Conservation (phyloP, 2,329 filamentous ascomycete species). For the Cryphonectria naterciae region DNA sequence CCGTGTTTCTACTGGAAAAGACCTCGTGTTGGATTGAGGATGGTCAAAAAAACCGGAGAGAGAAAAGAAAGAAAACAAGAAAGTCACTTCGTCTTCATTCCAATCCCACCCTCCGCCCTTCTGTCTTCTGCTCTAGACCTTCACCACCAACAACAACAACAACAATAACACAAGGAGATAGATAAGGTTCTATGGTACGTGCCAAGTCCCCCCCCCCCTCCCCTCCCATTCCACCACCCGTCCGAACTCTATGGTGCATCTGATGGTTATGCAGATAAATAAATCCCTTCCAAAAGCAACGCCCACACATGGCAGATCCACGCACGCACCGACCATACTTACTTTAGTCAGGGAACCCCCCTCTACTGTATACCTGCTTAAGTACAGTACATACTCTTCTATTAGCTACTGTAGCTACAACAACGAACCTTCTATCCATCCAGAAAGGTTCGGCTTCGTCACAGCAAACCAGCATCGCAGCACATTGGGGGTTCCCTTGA, state of each 20-base stretch:
- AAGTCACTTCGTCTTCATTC: background rate
- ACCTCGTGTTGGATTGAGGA: background rate
- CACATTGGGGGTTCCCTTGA: background rate
- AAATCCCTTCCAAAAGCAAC: background rate
- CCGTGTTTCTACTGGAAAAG: background rate
- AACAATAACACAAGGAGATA: background rate
- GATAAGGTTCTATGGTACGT: background rate
- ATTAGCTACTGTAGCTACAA: background rate
- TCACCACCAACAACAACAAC: background rate
- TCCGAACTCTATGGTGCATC: background rate
- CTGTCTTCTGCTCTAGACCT: background rate
- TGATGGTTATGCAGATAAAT: background rate
- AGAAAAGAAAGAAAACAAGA: no score
- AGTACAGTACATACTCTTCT: background rate
- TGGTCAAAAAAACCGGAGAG: no score
- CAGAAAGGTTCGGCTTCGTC: background rate
- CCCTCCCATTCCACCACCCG: background rate
- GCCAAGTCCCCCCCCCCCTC: no score
- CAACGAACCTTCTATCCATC: background rate
- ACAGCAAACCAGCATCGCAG: background rate
- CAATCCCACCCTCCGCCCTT: background rate
- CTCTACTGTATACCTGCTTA: background rate
- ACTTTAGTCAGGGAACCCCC: background rate
- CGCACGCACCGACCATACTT: background rate
- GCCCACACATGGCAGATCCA: background rate